Conservation (phyloP, 495 filamentous ascomycete genomes). For the Podospora pseudocomata region DNA sequence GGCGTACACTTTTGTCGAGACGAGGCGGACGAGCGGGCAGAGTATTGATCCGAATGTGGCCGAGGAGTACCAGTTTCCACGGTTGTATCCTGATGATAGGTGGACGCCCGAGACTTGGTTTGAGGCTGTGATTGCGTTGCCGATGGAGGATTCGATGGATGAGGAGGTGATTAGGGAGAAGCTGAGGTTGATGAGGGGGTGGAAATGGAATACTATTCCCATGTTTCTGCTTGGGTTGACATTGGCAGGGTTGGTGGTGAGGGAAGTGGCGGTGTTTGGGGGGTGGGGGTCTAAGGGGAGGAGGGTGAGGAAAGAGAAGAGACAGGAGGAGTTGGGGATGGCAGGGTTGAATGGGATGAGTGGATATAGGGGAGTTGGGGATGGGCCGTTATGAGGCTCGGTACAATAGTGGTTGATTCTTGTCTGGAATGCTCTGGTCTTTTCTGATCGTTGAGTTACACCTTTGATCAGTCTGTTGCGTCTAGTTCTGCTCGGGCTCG, state of each 20-base stretch:
- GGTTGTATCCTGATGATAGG: constrained; percentile 40
- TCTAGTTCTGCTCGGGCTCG: neutral
- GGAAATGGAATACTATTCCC: constrained; percentile 54
- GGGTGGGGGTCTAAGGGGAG: constrained; percentile 9
- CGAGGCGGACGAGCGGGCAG: constrained; percentile 40
- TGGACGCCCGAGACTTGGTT: constrained; percentile 60
- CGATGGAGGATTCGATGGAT: constrained; percentile 33
- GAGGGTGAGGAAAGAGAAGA: constrained; percentile 5
- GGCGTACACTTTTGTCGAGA: constrained; percentile 46
- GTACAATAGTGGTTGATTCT: too few species aligned
- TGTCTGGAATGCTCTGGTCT: too few species aligned
- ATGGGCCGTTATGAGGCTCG: neutral
- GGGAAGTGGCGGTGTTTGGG: constrained; percentile 26
- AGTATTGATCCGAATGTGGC: constrained; percentile 39
- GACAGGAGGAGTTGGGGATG: neutral
- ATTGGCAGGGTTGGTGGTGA: constrained; percentile 44
- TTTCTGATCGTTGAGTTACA: too few species aligned
- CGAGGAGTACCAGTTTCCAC: constrained; percentile 26
- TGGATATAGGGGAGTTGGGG: neutral
- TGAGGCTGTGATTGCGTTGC: constrained; percentile 44
- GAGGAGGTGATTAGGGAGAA: constrained; percentile 39
- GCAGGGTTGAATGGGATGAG: neutral
- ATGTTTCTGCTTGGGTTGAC: constrained; percentile 46
- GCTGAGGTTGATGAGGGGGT: constrained; percentile 45
- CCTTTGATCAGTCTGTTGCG: too few species aligned